A percentile compares a stretch with the other conserved stretches of the same genome.
Evolutionary conservation across 352 stramenopile genomes (phyloP).

Genomic region (Phytophthora idaei): DNA sequence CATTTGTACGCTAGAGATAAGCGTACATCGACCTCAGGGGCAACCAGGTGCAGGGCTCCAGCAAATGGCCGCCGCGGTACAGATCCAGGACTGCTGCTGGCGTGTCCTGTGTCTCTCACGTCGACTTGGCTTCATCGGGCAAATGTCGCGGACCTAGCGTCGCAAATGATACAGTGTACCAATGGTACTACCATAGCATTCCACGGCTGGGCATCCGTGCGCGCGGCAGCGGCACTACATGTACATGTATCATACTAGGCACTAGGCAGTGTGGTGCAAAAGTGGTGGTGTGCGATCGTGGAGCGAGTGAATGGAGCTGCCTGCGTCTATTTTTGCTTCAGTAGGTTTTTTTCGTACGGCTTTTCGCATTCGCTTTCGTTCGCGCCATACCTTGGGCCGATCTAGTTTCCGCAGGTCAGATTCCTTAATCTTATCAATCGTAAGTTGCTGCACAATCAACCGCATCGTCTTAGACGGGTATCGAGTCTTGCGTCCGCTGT

Average conservation of each 20-base stretch:
- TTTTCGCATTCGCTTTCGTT: conserved; percentile 27
- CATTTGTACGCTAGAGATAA: not conserved
- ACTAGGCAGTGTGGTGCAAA: not conserved
- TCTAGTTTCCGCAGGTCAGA: conserved; percentile 12
- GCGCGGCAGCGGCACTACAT: not conserved
- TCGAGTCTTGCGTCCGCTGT: conserved; percentile 7
- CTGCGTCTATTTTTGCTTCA: conserved; percentile 19
- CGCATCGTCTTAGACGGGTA: conserved; percentile 18
- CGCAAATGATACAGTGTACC: conserved; percentile 6
- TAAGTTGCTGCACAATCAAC: not conserved
- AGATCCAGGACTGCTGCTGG: not conserved
- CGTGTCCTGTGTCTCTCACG: conserved; percentile 8
- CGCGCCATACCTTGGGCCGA: not conserved
- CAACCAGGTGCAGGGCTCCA: not conserved
- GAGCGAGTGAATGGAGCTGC: conserved; percentile 8
- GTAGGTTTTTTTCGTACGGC: conserved; percentile 21
- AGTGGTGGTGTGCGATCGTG: conserved; percentile 10
- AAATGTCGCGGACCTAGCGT: conserved; percentile 24
- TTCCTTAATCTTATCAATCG: not conserved
- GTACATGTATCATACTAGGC: too few relatives aligned
- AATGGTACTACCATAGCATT: conserved; percentile 7
- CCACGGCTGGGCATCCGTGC: not conserved
- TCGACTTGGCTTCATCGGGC: conserved; percentile 15
- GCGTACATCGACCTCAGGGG: not conserved
- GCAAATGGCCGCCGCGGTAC: not conserved